These are phyloP conservation scores for Fonsecaea multimorphosa DNA, from an alignment of 2,329 filamentous ascomycete genomes.

Conservation along the genomic window DNA sequence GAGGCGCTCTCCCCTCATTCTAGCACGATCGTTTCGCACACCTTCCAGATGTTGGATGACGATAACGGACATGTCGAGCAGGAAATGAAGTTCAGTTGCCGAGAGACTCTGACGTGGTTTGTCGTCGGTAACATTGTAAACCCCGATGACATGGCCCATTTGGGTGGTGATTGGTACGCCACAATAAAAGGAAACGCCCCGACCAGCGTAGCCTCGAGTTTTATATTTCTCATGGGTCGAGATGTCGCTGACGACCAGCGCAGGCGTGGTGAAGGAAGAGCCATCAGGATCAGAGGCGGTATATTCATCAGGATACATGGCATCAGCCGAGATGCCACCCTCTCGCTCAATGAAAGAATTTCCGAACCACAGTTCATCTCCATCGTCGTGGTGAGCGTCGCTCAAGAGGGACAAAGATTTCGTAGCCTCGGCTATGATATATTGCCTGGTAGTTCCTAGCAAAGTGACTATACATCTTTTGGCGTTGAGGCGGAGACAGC, in stretches of 20 bases:
- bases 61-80: conserved; percentile 63
- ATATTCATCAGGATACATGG: conserved; percentile 34
- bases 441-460: conserved; percentile 56
- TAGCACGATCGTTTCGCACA: conserved; percentile 59
- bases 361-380: conserved; percentile 43
- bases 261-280: conserved; percentile 29
- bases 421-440: conserved; percentile 61
- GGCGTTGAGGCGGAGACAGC: conserved; percentile 51
- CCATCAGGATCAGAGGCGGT: conserved; percentile 31
- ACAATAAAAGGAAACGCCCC: conserved; percentile 58
- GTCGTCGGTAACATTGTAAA: conserved; percentile 65
- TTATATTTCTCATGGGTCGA: conserved; percentile 48
- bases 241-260: conserved; percentile 49
- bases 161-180: conserved; percentile 67
- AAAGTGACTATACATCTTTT: conserved; percentile 57
- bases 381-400: conserved; percentile 39
- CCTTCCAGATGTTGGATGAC: conserved; percentile 68
- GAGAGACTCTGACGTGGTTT: conserved; percentile 60
- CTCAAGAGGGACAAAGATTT: conserved; percentile 48
- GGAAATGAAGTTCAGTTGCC: conserved; percentile 57
- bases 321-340: conserved; percentile 41
- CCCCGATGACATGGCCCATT: conserved; percentile 64
- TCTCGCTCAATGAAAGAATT: conserved; percentile 43
- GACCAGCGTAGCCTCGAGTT: conserved; percentile 45
- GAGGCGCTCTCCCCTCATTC: conserved; percentile 61